phyloP scores from a whole-genome alignment of 257 asterid species.

The Hygrophila difformis region DNA sequence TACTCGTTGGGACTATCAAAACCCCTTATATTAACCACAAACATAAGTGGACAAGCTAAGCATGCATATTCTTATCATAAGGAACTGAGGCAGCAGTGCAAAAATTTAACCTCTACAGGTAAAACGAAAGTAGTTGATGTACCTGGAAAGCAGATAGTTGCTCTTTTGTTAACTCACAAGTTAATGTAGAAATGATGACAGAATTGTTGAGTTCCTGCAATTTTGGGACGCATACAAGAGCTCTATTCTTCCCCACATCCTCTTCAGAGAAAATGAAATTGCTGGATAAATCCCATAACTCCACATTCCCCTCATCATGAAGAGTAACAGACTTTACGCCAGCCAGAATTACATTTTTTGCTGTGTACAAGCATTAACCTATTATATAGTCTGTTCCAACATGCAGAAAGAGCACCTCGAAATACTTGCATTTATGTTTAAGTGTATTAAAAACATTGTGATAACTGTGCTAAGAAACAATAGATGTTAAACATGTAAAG shows the following conservation, averaged over 20 bases:
- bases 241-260: slow-evolving; percentile 43
- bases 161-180: slow-evolving; percentile 25
- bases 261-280: slow-evolving; percentile 32
- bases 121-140: background rate
- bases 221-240: slow-evolving; percentile 30
- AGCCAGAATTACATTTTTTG: slow-evolving; percentile 42
- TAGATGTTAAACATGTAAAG: too few species aligned
- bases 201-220: slow-evolving; percentile 36
- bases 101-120: background rate
- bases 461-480: too few species aligned
- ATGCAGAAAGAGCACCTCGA: background rate
- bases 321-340: slow-evolving; percentile 46
- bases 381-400: slow-evolving; percentile 7
- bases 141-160: slow-evolving; percentile 36
- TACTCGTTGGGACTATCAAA: too few species aligned
- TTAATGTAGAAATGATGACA: slow-evolving; percentile 25
- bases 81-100: background rate
- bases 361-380: slow-evolving; percentile 17
- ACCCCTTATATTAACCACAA: too few species aligned
- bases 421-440: too few species aligned
- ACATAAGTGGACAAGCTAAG: too few species aligned
- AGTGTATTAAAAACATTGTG: too few species aligned
- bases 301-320: slow-evolving; percentile 40
- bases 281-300: slow-evolving; percentile 43
- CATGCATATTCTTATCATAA: background rate